Percentiles rank a stretch among this genome's conserved stretches.
Conservation (phyloP, 768 basidiomycete genomes). For the Podaxis sp. region DNA sequence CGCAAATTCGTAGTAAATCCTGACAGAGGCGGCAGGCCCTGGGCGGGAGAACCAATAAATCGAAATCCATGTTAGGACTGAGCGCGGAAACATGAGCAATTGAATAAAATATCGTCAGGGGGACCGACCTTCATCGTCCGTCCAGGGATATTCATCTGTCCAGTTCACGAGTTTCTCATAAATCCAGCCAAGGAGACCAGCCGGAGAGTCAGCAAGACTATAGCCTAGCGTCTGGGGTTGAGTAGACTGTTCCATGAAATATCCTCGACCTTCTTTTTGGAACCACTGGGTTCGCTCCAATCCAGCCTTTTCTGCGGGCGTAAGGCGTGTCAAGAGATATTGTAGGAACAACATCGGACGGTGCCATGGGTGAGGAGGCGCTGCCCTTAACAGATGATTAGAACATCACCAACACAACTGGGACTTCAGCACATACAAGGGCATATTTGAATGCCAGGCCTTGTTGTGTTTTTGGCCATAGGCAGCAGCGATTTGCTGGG, state of each 20-base stretch:
- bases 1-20: slow-evolving; percentile 57
- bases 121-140: slow-evolving; percentile 50
- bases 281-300: slow-evolving; percentile 30
- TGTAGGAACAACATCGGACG: slow-evolving; percentile 26
- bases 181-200: slow-evolving; percentile 52
- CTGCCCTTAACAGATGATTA: slow-evolving; percentile 12
- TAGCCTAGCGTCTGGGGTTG: slow-evolving; percentile 58
- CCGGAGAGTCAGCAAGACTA: slow-evolving; percentile 54
- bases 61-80: slow-evolving; percentile 61
- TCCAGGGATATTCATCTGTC: slow-evolving; percentile 54
- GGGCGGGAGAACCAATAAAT: slow-evolving; percentile 58
- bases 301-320: slow-evolving; percentile 33
- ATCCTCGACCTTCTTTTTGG: slow-evolving; percentile 32
- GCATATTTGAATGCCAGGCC: slow-evolving; percentile 53
- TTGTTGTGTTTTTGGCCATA: slow-evolving; percentile 42
- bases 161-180: slow-evolving; percentile 48
- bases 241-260: slow-evolving; percentile 40
- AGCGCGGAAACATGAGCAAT: not conserved
- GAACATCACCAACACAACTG: not conserved
- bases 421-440: slow-evolving; percentile 30
- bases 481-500: slow-evolving; percentile 25
- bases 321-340: slow-evolving; percentile 28
- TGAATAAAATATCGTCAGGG: not conserved
- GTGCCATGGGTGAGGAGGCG: slow-evolving; percentile 22
- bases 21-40: slow-evolving; percentile 55